Percentiles rank a stretch among this genome's conserved stretches.
These are phyloP conservation scores for Russula ochroleuca DNA, from an alignment of 768 basidiomycete genomes.

Conservation along the genomic window DNA sequence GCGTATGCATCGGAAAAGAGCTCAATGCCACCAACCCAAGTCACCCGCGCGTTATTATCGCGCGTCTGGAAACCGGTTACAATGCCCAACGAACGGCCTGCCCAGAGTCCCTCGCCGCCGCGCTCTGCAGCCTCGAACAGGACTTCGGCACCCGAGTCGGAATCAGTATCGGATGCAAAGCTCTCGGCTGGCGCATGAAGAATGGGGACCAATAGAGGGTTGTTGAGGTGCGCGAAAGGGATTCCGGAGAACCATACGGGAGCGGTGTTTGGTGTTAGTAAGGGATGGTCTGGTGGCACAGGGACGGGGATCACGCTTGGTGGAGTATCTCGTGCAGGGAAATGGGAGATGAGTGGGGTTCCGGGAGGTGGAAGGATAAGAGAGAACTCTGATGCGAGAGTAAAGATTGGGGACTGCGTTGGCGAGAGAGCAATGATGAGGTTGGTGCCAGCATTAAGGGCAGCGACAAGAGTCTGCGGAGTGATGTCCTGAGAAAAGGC, in stretches of 20 bases:
- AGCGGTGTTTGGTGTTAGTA: constrained; percentile 46
- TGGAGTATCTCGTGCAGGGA: constrained; percentile 66
- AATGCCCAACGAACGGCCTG: constrained; percentile 69
- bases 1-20: constrained; percentile 75
- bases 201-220: constrained; percentile 79
- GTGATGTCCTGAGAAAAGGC: constrained; percentile 71
- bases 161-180: constrained; percentile 66
- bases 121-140: constrained; percentile 68
- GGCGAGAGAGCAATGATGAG: constrained; percentile 78
- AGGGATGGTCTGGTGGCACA: constrained; percentile 40
- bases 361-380: constrained; percentile 83
- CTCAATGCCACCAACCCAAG: constrained; percentile 78
- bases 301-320: constrained; percentile 62
- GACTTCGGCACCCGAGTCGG: constrained; percentile 54
- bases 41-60: constrained; percentile 69
- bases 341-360: constrained; percentile 80
- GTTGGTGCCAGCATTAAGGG: constrained; percentile 70
- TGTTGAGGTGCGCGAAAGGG: constrained; percentile 59
- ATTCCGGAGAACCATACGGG: constrained; percentile 77
- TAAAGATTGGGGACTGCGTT: constrained; percentile 65
- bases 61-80: constrained; percentile 88
- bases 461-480: constrained; percentile 72
- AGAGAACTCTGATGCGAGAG: constrained; percentile 88
- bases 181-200: constrained; percentile 71
- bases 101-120: constrained; percentile 77